Evolutionary conservation across 345 rosid genomes (phyloP).

Genomic region (Hibiscus trionum): DNA sequence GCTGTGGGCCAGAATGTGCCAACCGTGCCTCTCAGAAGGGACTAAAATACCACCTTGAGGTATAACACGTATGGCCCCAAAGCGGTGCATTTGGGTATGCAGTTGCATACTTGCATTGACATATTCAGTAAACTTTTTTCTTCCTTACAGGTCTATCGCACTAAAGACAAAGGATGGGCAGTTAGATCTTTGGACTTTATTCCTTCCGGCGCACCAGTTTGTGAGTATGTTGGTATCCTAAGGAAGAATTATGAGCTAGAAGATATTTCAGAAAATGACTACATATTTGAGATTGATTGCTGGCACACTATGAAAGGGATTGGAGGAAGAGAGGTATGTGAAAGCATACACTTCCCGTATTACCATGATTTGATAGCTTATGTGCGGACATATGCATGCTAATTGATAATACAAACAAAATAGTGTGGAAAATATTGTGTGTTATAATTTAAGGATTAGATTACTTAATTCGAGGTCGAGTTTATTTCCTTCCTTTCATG

Average conservation of each 20-base stretch:
- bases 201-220: slow-evolving; percentile 60
- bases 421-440: neutral
- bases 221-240: slow-evolving; percentile 52
- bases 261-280: slow-evolving; percentile 37
- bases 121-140: neutral
- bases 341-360: neutral
- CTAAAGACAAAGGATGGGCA: slow-evolving; percentile 65
- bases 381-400: neutral
- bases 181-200: slow-evolving; percentile 59
- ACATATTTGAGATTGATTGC: slow-evolving; percentile 66
- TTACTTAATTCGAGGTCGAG: too few species aligned
- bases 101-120: neutral
- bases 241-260: slow-evolving; percentile 41
- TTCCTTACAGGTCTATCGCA: slow-evolving; percentile 39
- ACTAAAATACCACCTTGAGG: slow-evolving; percentile 48
- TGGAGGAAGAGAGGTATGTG: slow-evolving; percentile 53
- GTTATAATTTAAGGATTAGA: too few species aligned
- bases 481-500: too few species aligned
- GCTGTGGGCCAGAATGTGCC: slow-evolving; percentile 53
- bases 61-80: neutral
- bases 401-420: neutral
- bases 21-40: slow-evolving; percentile 56
- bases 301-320: slow-evolving; percentile 56
- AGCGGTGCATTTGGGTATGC: neutral
- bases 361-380: neutral